phyloP scores from a whole-genome alignment of 169 alveolate genomes.

The Babesia ovata region DNA sequence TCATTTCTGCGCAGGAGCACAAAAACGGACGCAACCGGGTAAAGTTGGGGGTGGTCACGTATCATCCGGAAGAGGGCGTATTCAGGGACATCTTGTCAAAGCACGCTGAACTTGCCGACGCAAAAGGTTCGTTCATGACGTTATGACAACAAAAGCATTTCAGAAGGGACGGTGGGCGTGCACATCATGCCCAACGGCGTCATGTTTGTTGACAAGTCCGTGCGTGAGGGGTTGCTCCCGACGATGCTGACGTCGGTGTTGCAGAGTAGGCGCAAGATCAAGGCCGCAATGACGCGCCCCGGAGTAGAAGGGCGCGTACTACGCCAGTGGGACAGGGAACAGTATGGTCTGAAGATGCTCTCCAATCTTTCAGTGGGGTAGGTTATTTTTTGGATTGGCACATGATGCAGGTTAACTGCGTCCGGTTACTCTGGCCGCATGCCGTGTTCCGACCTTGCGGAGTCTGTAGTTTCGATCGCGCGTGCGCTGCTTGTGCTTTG shows the following conservation, averaged over 20 bases:
- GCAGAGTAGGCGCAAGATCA: constrained; percentile 61
- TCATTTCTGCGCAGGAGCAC: constrained; percentile 88
- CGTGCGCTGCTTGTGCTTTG: constrained; percentile 91
- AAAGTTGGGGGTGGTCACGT: constrained; percentile 87
- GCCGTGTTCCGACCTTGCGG: constrained; percentile 96
- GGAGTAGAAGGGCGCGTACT: constrained; percentile 15
- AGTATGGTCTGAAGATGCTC: constrained; percentile 57
- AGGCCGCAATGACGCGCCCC: constrained; percentile 42
- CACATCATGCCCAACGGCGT: constrained; percentile 67
- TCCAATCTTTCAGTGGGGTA: constrained; percentile 66
- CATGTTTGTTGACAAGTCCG: constrained; percentile 57
- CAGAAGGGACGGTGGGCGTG: constrained; percentile 37
- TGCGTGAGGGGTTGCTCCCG: constrained; percentile 64
- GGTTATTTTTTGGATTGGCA: neutral
- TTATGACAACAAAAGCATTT: constrained; percentile 8
- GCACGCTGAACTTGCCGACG: constrained; percentile 3
- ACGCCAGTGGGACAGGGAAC: constrained; percentile 42
- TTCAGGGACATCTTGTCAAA: constrained; percentile 36
- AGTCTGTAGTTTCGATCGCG: constrained; percentile 95
- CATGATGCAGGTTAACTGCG: constrained; percentile 90
- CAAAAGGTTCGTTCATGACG: neutral
- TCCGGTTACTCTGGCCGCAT: constrained; percentile 95
- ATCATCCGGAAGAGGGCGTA: constrained; percentile 44
- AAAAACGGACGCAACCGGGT: constrained; percentile 93
- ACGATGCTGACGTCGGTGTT: constrained; percentile 61